Conservation (phyloP, 2,329 filamentous ascomycete species). For the Penicillium concentricum region DNA sequence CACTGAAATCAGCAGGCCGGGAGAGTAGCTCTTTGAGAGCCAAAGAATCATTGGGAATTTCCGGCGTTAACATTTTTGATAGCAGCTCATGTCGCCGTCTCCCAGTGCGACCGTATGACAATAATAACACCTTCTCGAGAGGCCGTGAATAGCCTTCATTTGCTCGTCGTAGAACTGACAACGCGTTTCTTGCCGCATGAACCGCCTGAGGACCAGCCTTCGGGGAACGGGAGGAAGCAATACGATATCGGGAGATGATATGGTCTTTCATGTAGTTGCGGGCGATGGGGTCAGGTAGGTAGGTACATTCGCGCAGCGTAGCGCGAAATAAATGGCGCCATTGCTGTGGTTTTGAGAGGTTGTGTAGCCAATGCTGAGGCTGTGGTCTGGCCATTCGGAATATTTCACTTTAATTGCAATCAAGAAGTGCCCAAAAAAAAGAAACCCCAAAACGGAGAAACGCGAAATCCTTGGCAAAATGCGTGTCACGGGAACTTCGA, state of each 20-base stretch:
- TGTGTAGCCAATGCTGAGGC: conserved; percentile 23
- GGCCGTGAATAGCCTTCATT: conserved; percentile 55
- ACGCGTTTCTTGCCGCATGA: conserved; percentile 32
- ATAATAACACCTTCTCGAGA: conserved; percentile 53
- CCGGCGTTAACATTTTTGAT: conserved; percentile 29
- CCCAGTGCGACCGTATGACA: conserved; percentile 59
- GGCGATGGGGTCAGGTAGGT: conserved; percentile 59
- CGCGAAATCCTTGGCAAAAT: conserved; percentile 26
- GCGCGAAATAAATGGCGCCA: conserved; percentile 54
- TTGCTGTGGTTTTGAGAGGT: conserved; percentile 13
- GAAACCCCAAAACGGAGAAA: conserved; percentile 18
- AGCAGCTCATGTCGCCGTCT: conserved; percentile 52
- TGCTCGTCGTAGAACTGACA: conserved; percentile 51
- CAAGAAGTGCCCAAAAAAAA: background rate
- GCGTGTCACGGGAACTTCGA: conserved; percentile 25
- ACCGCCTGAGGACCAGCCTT: conserved; percentile 22
- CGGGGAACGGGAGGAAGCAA: conserved; percentile 17
- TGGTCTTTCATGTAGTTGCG: conserved; percentile 51
- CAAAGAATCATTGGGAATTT: conserved; percentile 24
- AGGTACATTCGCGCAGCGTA: conserved; percentile 59
- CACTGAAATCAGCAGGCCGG: conserved; percentile 21
- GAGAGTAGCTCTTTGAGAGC: conserved; percentile 21
- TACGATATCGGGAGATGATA: conserved; percentile 30
- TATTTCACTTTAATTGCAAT: background rate
- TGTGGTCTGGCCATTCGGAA: conserved; percentile 2